A percentile compares a stretch with the other conserved stretches of the same genome.
Conservation (phyloP, 805 yeast species). For the Candida loeiensis region DNA sequence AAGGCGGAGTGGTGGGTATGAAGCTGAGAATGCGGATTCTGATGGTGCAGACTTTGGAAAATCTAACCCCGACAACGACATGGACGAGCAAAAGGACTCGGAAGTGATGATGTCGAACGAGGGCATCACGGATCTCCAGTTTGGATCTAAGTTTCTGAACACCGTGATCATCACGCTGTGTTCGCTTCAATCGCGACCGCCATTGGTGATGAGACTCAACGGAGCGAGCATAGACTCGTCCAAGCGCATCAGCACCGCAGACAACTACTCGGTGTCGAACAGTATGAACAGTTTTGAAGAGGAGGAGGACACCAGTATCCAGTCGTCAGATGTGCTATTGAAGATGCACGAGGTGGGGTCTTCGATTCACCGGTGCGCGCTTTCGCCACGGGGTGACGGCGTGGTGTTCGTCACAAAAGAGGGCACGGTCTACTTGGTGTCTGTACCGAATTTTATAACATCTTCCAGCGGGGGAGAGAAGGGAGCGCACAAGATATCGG, state of each 20-base stretch:
- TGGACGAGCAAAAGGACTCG: constrained; percentile 14
- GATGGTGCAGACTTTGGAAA: background rate
- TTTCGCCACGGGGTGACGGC: constrained; percentile 85
- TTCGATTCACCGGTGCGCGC: constrained; percentile 65
- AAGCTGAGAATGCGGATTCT: background rate
- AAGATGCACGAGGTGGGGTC: constrained; percentile 80
- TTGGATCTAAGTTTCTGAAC: constrained; percentile 39
- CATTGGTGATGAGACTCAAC: constrained; percentile 30
- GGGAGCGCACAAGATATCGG: constrained; percentile 15
- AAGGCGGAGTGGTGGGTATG: constrained; percentile 2
- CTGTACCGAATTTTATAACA: constrained; percentile 48
- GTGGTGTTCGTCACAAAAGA: constrained; percentile 75
- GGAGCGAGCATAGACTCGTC: constrained; percentile 49
- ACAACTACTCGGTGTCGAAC: constrained; percentile 19
- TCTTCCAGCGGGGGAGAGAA: constrained; percentile 8
- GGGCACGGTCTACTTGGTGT: constrained; percentile 70
- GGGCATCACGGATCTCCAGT: constrained; percentile 79
- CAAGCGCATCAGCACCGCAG: constrained; percentile 9
- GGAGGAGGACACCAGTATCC: constrained; percentile 20
- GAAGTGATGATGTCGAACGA: constrained; percentile 63
- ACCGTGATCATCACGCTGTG: constrained; percentile 37
- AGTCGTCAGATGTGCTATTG: constrained; percentile 34
- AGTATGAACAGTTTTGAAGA: constrained; percentile 18
- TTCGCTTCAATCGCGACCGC: constrained; percentile 31
- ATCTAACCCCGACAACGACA: constrained; percentile 5